A percentile compares a stretch with the other conserved stretches of the same genome.
Conservation (phyloP, 106 monocot species). For the Dendrobium nobile region DNA sequence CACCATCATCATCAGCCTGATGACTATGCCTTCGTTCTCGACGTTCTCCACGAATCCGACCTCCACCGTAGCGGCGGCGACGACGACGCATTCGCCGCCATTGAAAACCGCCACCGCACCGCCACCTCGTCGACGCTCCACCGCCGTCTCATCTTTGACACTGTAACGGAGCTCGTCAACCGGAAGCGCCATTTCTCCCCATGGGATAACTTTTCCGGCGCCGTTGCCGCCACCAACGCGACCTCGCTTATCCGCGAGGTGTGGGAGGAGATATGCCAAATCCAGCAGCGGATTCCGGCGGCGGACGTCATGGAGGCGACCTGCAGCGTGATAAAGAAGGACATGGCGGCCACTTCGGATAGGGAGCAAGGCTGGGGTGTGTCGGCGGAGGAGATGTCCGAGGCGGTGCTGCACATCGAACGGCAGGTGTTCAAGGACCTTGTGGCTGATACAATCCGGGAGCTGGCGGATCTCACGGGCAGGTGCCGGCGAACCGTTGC, state of each 20-base stretch:
- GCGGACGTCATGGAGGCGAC: constrained; percentile 42
- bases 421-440: constrained; percentile 88
- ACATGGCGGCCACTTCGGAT: constrained; percentile 17
- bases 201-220: constrained; percentile 40
- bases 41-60: constrained; percentile 30
- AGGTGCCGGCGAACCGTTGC: neutral
- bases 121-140: constrained; percentile 22
- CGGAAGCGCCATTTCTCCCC: constrained; percentile 26
- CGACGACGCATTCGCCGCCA: constrained; percentile 16
- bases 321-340: constrained; percentile 42
- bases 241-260: constrained; percentile 21
- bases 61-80: constrained; percentile 4
- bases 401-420: constrained; percentile 75
- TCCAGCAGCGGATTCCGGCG: constrained; percentile 9
- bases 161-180: constrained; percentile 52
- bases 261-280: constrained; percentile 55
- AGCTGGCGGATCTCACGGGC: constrained; percentile 29
- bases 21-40: constrained; percentile 49
- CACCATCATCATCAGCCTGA: constrained; percentile 37
- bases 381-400: constrained; percentile 53
- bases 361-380: constrained; percentile 36
- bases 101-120: constrained; percentile 29
- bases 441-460: constrained; percentile 68
- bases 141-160: constrained; percentile 62
- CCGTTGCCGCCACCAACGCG: neutral